Evolutionary conservation across 371 early-diverging fungal genomes (phyloP).

Genomic region (Actinomortierella wolfii): DNA sequence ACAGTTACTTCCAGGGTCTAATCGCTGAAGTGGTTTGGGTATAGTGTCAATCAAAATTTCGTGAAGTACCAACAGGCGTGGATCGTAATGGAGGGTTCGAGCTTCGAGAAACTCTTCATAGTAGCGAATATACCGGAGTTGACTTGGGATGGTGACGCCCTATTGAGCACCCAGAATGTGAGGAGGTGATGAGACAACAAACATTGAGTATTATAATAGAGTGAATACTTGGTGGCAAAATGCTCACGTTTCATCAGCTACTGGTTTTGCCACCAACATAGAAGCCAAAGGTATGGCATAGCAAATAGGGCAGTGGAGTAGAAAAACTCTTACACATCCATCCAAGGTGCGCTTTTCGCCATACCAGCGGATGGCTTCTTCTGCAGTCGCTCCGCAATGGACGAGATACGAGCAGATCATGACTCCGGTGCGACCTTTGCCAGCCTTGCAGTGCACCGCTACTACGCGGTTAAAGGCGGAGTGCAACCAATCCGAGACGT

Average conservation of each 20-base stretch:
- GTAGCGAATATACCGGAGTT: constrained; percentile 65
- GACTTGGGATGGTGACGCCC: constrained; percentile 75
- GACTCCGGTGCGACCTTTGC: constrained; percentile 79
- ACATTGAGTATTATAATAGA: no score
- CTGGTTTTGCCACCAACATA: no score
- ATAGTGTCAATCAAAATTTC: constrained; percentile 34
- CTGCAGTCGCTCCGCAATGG: constrained; percentile 50
- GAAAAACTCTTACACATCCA: constrained; percentile 56
- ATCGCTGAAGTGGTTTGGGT: constrained; percentile 28
- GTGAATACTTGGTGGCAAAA: no score
- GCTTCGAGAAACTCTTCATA: constrained; percentile 52
- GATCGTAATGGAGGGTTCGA: constrained; percentile 26
- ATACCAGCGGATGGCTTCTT: constrained; percentile 62
- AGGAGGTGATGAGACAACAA: no score
- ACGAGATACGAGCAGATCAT: constrained; percentile 68
- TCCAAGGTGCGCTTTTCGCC: constrained; percentile 58
- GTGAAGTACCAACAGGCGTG: constrained; percentile 19
- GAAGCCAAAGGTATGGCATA: no score
- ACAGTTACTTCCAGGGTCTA: constrained; percentile 16
- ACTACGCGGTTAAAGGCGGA: constrained; percentile 55
- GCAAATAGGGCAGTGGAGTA: no score
- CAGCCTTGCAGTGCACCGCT: constrained; percentile 80
- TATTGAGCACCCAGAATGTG: constrained; percentile 10
- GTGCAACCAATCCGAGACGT: constrained; percentile 62
- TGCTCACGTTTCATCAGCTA: no score